A percentile compares a stretch with the other conserved stretches of the same genome.
These are phyloP conservation scores for Coniosporium apollinis DNA, from an alignment of 495 filamentous ascomycete species.

Conservation along the genomic window DNA sequence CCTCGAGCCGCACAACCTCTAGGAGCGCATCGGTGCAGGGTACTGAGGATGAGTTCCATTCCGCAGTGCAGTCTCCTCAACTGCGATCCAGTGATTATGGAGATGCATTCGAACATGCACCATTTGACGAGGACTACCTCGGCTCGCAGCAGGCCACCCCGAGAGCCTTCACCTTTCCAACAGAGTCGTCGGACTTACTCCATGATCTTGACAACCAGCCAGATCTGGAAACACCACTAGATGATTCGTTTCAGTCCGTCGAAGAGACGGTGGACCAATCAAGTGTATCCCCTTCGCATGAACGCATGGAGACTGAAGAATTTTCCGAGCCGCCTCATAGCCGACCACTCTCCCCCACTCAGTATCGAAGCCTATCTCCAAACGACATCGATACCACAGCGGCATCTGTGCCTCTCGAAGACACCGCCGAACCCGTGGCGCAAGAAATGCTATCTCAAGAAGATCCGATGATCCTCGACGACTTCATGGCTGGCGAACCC, in stretches of 20 bases:
- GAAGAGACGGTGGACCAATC: too few relatives aligned
- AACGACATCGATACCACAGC: too few relatives aligned
- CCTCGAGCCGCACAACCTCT: constrained; percentile 18
- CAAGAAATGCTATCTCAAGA: not conserved
- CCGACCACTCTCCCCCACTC: not conserved
- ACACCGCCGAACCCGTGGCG: not conserved
- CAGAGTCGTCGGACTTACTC: not conserved
- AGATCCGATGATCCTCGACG: not conserved
- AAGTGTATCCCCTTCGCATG: too few relatives aligned
- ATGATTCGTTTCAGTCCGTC: too few relatives aligned
- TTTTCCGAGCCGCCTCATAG: too few relatives aligned
- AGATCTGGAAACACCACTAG: too few relatives aligned
- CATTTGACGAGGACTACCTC: constrained; percentile 14
- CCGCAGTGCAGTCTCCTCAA: constrained; percentile 9
- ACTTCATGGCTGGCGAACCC: constrained; percentile 13
- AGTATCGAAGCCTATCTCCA: too few relatives aligned
- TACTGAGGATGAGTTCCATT: constrained; percentile 24
- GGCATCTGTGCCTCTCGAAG: too few relatives aligned
- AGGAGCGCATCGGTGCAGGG: constrained; percentile 17
- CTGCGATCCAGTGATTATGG: constrained; percentile 4
- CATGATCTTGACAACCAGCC: constrained; percentile 1
- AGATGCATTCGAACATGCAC: constrained; percentile 5
- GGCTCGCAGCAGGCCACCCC: constrained; percentile 22
- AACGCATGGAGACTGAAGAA: too few relatives aligned
- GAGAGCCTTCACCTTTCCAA: constrained; percentile 12